Conservation (phyloP, 2,329 filamentous ascomycete genomes). For the Aplosporella prunicola region DNA sequence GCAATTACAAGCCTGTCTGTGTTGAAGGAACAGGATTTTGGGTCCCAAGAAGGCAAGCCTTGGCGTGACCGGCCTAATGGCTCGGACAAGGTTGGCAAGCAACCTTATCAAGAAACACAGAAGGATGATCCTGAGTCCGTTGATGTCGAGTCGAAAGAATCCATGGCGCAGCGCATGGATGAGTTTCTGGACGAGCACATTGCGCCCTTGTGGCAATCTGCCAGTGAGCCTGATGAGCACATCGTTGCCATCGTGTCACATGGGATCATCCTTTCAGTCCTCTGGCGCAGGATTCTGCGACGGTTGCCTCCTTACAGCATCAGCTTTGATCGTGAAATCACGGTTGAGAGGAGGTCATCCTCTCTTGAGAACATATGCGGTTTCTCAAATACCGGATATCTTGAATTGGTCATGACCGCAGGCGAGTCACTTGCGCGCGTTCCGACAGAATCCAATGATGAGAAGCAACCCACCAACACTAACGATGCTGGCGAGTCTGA, state of each 20-base stretch:
- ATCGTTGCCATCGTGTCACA: constrained; percentile 67
- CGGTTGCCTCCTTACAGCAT: constrained; percentile 43
- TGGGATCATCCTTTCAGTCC: constrained; percentile 64
- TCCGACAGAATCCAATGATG: not conserved
- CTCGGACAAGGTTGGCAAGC: constrained; percentile 26
- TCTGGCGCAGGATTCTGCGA: constrained; percentile 55
- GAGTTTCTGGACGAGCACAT: constrained; percentile 58
- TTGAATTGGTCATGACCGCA: constrained; percentile 36
- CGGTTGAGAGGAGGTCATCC: constrained; percentile 25
- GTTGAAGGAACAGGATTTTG: constrained; percentile 67
- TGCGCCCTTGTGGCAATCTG: constrained; percentile 8
- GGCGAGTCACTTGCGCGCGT: not conserved
- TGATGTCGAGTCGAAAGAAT: constrained; percentile 58
- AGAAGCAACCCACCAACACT: not conserved
- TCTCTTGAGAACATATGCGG: constrained; percentile 46
- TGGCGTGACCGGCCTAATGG: constrained; percentile 35
- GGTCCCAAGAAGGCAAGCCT: constrained; percentile 57
- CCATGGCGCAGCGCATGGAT: constrained; percentile 56
- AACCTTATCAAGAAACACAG: constrained; percentile 31
- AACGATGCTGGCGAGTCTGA: too few species aligned
- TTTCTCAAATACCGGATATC: constrained; percentile 59
- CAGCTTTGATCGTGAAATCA: constrained; percentile 34
- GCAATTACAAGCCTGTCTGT: constrained; percentile 11
- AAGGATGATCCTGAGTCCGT: constrained; percentile 36
- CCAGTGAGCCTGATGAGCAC: constrained; percentile 17